phyloP scores from a whole-genome alignment of 495 filamentous ascomycete genomes.

The Tuber melanosporum region DNA sequence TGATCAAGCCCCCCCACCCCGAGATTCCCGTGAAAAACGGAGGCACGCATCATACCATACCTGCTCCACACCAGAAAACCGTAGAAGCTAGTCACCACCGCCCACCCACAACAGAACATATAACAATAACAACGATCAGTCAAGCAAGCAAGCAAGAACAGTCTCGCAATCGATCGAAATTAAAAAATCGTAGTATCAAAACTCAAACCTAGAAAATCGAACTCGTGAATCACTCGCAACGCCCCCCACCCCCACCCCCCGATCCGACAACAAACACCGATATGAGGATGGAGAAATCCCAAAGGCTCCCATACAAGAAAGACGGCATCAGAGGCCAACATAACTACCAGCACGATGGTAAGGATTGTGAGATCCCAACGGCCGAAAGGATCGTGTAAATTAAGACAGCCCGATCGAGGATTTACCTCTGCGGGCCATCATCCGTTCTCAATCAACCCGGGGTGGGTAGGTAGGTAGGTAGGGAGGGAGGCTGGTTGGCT shows the following conservation, averaged over 20 bases:
- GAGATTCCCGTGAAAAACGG: no score
- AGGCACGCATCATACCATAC: no score
- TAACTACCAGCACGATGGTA: no score
- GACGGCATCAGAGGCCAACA: no score
- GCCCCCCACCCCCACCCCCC: no score
- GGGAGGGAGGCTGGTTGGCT: no score
- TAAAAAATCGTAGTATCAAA: no score
- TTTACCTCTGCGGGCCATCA: neutral
- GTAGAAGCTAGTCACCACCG: neutral
- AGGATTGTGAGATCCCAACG: neutral
- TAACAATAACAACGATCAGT: neutral
- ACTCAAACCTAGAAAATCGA: neutral
- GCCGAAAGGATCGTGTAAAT: neutral
- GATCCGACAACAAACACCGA: no score
- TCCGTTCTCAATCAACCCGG: neutral
- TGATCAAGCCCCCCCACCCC: no score
- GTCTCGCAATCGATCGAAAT: no score
- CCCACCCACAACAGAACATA: neutral
- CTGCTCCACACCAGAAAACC: neutral
- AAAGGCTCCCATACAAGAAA: no score
- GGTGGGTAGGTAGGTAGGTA: neutral
- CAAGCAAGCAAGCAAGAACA: neutral
- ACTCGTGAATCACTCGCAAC: neutral
- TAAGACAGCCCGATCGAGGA: neutral
- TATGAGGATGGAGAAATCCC: no score